Base-by-base conservation (phyloP, 805 yeast genomes). In the Maudiozyma serrabonitensis region DNA sequence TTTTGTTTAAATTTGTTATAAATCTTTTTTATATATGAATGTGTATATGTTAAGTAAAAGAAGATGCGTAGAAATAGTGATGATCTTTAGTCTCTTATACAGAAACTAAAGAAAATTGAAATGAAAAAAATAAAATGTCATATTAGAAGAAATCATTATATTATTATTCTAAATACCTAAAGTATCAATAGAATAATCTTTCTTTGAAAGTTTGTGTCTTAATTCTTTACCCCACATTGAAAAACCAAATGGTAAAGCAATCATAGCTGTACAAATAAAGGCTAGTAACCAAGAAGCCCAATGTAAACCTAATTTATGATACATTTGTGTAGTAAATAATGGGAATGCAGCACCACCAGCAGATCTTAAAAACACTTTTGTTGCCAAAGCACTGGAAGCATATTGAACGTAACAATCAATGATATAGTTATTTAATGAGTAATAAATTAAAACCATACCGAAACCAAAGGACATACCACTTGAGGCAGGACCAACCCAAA, bases 341-440 rank as follows among this genome's bases (percentile, higher is more conserved):
- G 91, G 90, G 76, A 85, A 84, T 0, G 89, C 91, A 26, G 89
- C 91, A 71, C 93, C 95, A 60, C 89, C 90, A 19, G 88, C 84
- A 57, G 84, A 76, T 73, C 95, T 77, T 57, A 85, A 70, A 59
- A 85, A 84, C 31, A 84, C 91, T 63, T 85, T 85, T 4, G 91
- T 84, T 15, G 91, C 91, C 56, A 85, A 72, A 0, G 93, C 93
- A 51, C 82, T 75, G 8, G 93, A 88, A 5, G 91, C 90, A 61
- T 75, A 83, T 60, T 83, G 80, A 47, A 87, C 84, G 68, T 89
- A 88, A 39, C 95, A 84, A 68, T 89, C 96, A 63, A 89, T 87
- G 67, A 89, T 90, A 62, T 90, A 87, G 69, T 85, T 85, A 70
- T 85, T 75, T 57, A 84, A 76, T 5, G 89, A 75, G 63, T 86